Percentiles rank a stretch among this genome's conserved stretches.
These are phyloP conservation scores for Centrapalus pauciflorus DNA, from an alignment of 129 eudicot species.

Conservation along the genomic window DNA sequence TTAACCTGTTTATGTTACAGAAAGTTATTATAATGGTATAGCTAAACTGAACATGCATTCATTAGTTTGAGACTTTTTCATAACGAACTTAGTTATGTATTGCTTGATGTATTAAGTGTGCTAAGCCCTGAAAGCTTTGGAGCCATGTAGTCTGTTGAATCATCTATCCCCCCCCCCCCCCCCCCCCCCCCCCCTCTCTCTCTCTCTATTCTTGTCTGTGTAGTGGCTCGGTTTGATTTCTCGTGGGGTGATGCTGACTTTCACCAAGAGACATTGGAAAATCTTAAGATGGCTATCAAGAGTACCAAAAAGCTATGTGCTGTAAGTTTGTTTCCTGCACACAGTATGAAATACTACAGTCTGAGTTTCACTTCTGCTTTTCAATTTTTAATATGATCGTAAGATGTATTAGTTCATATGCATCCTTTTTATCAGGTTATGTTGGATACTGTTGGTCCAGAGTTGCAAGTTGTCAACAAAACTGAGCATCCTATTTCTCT, in stretches of 20 bases:
- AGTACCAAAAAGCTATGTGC: slow-evolving; percentile 70
- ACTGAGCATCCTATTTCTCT: slow-evolving; percentile 60
- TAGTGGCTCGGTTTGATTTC: slow-evolving; percentile 88
- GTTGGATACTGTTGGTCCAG: slow-evolving; percentile 89
- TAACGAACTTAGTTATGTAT: neutral
- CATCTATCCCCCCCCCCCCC: too few species aligned
- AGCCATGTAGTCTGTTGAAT: neutral
- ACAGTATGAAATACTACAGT: neutral
- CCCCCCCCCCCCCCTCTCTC: neutral
- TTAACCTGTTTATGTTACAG: neutral
- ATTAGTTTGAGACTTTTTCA: neutral
- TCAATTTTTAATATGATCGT: neutral
- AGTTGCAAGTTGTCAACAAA: slow-evolving; percentile 76
- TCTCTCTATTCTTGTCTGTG: neutral
- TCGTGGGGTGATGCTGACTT: slow-evolving; percentile 72
- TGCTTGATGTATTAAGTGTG: neutral
- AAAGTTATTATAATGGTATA: neutral
- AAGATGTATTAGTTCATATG: neutral
- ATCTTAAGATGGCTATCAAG: slow-evolving; percentile 63
- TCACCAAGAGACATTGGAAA: slow-evolving; percentile 78
- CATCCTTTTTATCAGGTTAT: slow-evolving; percentile 45
- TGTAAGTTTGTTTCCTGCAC: slow-evolving; percentile 41
- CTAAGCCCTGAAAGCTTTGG: too few species aligned
- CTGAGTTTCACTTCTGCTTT: neutral
- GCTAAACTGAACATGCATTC: neutral